These are phyloP conservation scores for Paramecium pentaurelia DNA, from an alignment of 73 alveolate species.

Conservation along the genomic window DNA sequence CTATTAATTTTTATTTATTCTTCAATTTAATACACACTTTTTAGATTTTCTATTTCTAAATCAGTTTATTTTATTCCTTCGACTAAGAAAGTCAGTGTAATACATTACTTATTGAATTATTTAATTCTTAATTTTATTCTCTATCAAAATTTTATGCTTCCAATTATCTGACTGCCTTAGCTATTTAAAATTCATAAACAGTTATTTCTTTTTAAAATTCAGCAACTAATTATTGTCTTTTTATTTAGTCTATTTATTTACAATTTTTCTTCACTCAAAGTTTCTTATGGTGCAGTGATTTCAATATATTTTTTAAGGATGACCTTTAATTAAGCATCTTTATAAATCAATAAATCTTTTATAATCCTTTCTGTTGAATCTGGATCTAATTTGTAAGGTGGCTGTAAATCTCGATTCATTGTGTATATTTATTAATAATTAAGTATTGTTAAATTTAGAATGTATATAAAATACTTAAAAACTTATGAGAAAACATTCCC, in stretches of 20 bases:
- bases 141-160: slow-evolving; percentile 19
- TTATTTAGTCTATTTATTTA: neutral
- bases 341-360: slow-evolving; percentile 2
- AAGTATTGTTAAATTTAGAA: neutral
- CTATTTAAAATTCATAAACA: slow-evolving; percentile 21
- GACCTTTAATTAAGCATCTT: neutral
- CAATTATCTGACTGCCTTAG: neutral
- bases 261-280: slow-evolving; percentile 29
- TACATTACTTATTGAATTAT: neutral
- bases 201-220: neutral
- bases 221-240: neutral
- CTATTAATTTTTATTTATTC: neutral
- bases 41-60: neutral
- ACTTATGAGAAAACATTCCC: neutral
- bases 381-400: neutral
- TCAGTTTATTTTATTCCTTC: neutral
- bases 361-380: neutral
- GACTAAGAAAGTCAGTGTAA: neutral
- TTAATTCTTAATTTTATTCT: slow-evolving; percentile 36
- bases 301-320: slow-evolving; percentile 10
- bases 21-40: neutral
- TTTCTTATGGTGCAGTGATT: slow-evolving; percentile 11
- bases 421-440: neutral
- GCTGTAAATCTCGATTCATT: neutral
- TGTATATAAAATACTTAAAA: neutral